phyloP scores from a whole-genome alignment of 2,329 filamentous ascomycete genomes.

The Podosphaera fusca region DNA sequence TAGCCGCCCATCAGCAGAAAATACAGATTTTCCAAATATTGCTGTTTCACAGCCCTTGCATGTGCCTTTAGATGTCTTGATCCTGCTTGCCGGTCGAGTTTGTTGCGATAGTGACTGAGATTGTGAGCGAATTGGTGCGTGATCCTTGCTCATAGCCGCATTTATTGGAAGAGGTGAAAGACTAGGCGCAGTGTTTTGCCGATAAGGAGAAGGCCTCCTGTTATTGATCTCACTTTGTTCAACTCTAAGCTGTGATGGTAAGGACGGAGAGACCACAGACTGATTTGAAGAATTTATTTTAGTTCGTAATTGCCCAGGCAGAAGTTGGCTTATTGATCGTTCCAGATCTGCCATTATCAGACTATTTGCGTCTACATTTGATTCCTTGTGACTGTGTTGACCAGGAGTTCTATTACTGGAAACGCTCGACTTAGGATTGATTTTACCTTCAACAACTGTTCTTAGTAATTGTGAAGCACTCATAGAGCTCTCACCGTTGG shows the following conservation, averaged over 20 bases:
- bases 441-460: not conserved
- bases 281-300: not conserved
- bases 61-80: conserved; percentile 24
- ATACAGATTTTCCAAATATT: conserved; percentile 81
- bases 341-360: conserved; percentile 32
- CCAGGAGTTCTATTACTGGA: conserved; percentile 19
- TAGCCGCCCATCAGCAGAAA: conserved; percentile 74
- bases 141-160: not conserved
- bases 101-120: not conserved
- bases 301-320: conserved; percentile 6
- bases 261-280: not conserved
- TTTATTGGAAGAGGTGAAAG: not conserved
- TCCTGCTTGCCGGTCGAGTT: not conserved
- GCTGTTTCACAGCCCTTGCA: conserved; percentile 62
- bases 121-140: not conserved
- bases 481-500: not conserved
- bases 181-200: not conserved
- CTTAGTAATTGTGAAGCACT: not conserved
- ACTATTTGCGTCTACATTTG: conserved; percentile 18
- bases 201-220: not conserved
- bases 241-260: not conserved
- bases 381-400: conserved; percentile 6
- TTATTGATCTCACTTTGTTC: not conserved
- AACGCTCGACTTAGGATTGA: conserved; percentile 16
- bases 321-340: conserved; percentile 23